These are phyloP conservation scores for Phenoliferia sp. DNA, from an alignment of 1,284 basidiomycete species.

Conservation along the genomic window DNA sequence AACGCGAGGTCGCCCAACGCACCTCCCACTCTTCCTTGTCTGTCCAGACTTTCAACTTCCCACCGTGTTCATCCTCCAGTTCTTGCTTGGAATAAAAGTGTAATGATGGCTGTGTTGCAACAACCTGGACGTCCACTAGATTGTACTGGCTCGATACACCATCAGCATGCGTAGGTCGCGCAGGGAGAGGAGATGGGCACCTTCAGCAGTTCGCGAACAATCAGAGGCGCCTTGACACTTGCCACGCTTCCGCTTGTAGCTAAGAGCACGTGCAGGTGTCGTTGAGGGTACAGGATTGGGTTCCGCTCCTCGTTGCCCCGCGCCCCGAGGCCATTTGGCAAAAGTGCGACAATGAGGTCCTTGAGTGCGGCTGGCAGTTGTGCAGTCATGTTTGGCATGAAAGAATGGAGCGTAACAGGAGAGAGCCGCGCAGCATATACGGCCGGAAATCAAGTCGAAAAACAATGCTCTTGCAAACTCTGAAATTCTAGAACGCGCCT, in stretches of 20 bases:
- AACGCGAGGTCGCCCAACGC: constrained; percentile 38
- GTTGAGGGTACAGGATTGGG: constrained; percentile 27
- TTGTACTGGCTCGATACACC: constrained; percentile 50
- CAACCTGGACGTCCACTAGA: constrained; percentile 74
- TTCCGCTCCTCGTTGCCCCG: constrained; percentile 27
- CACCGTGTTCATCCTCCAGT: constrained; percentile 45
- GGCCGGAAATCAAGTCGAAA: too few species aligned
- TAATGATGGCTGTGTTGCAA: constrained; percentile 71
- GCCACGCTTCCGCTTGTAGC: constrained; percentile 91
- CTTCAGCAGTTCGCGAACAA: constrained; percentile 66
- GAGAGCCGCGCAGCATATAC: not conserved
- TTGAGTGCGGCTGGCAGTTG: not conserved
- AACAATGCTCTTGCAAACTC: too few species aligned
- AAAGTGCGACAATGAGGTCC: constrained; percentile 12
- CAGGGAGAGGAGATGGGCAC: constrained; percentile 48
- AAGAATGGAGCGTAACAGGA: not conserved
- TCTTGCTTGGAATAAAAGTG: constrained; percentile 65
- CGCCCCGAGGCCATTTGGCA: constrained; percentile 32
- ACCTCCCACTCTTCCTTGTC: constrained; percentile 90
- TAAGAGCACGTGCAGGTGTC: constrained; percentile 61
- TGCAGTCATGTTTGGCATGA: not conserved
- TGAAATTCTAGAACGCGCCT: too few species aligned
- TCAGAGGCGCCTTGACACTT: constrained; percentile 85
- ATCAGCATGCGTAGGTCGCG: not conserved
- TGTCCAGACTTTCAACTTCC: constrained; percentile 70